A percentile compares a stretch with the other conserved stretches of the same genome.
phyloP scores from a whole-genome alignment of 1,284 basidiomycete species.

The Afroboletus lepidellus region DNA sequence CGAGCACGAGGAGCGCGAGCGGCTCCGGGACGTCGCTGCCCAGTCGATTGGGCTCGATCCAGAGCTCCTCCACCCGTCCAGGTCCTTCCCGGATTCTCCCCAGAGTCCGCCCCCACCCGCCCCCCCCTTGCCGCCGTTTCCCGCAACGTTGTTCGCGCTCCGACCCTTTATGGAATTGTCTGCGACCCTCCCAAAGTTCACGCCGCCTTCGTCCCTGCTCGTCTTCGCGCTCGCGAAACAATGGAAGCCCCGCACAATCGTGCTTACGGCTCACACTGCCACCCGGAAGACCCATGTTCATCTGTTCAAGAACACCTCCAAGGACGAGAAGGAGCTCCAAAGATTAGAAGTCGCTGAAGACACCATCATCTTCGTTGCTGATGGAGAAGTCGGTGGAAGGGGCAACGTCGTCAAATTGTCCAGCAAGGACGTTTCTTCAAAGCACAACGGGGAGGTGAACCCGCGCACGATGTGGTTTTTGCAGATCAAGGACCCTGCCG shows the following conservation, averaged over 20 bases:
- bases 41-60: constrained; percentile 63
- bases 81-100: constrained; percentile 17
- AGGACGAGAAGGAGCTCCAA: constrained; percentile 67
- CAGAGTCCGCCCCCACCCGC: constrained; percentile 13
- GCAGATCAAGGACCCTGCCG: constrained; percentile 56
- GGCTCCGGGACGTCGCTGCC: constrained; percentile 69
- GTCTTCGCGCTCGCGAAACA: constrained; percentile 68
- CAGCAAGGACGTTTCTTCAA: constrained; percentile 54
- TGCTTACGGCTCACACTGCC: constrained; percentile 50
- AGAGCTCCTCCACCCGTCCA: constrained; percentile 22
- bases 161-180: constrained; percentile 49
- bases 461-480: constrained; percentile 54
- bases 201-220: constrained; percentile 62
- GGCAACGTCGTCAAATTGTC: constrained; percentile 66
- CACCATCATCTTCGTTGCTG: constrained; percentile 69
- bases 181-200: constrained; percentile 60
- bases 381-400: constrained; percentile 63
- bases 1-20: constrained; percentile 68
- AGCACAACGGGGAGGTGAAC: constrained; percentile 32
- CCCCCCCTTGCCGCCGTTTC: constrained; percentile 50
- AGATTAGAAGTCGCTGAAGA: constrained; percentile 71
- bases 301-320: constrained; percentile 59
- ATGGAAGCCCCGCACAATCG: constrained; percentile 65
- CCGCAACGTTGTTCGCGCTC: constrained; percentile 50
- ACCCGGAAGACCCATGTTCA: constrained; percentile 60